Conservation (phyloP, 2,329 filamentous ascomycete genomes). For the Exophiala phaeomuriformis region DNA sequence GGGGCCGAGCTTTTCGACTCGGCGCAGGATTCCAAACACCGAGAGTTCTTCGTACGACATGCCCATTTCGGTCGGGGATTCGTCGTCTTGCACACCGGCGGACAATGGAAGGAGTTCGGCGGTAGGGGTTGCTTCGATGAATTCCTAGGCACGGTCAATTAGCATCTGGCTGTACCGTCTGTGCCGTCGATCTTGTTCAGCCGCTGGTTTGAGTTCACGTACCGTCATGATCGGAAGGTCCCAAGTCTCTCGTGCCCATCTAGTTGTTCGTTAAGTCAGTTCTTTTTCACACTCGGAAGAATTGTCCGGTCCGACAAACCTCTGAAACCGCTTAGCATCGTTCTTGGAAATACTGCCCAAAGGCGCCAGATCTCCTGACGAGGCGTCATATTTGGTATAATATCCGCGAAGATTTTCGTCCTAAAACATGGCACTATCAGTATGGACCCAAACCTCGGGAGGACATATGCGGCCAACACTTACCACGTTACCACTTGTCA, state of each 20-base stretch:
- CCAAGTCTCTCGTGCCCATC: slow-evolving; percentile 53
- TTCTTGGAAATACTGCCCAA: slow-evolving; percentile 56
- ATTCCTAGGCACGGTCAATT: slow-evolving; percentile 45
- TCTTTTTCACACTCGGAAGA: no score
- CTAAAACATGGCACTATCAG: neutral
- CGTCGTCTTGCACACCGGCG: slow-evolving; percentile 49
- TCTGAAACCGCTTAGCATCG: slow-evolving; percentile 65
- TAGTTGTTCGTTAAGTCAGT: no score
- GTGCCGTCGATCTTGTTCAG: neutral
- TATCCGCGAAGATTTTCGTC: slow-evolving; percentile 47
- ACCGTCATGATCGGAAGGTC: slow-evolving; percentile 48
- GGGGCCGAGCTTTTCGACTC: slow-evolving; percentile 44
- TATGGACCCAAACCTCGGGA: slow-evolving; percentile 10
- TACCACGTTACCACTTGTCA: slow-evolving; percentile 49
- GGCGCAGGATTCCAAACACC: slow-evolving; percentile 46
- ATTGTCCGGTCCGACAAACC: slow-evolving; percentile 9
- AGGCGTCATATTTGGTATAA: slow-evolving; percentile 64
- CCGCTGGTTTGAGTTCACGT: neutral
- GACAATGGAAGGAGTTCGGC: slow-evolving; percentile 62
- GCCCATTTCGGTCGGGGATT: slow-evolving; percentile 47
- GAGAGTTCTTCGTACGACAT: slow-evolving; percentile 50
- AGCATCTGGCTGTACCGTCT: neutral
- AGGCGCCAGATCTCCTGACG: slow-evolving; percentile 54
- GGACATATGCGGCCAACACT: neutral
- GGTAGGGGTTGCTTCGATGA: slow-evolving; percentile 56